Percentiles rank a stretch among this genome's conserved stretches.
phyloP scores from a whole-genome alignment of 2,329 filamentous ascomycete species.

The Beauveria sp. region DNA sequence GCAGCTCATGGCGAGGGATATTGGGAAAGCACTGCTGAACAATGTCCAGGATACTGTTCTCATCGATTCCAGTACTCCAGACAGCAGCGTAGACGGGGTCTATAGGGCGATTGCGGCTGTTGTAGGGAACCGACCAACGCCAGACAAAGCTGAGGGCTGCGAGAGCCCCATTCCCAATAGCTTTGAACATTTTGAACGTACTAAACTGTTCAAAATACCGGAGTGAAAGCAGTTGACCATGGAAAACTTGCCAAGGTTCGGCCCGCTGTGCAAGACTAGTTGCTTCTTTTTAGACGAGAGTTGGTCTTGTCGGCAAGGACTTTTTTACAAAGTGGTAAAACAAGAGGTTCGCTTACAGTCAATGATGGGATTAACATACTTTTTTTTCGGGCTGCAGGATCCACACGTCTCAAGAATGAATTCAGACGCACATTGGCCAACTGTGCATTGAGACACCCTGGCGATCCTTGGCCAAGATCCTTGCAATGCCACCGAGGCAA shows the following conservation, averaged over 20 bases:
- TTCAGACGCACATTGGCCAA: not conserved
- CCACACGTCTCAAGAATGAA: not conserved
- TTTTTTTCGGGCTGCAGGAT: not conserved
- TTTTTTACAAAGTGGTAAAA: not conserved
- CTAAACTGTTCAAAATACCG: not conserved
- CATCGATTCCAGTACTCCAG: conserved; percentile 9
- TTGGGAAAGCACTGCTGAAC: conserved; percentile 9
- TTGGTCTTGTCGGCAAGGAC: not conserved
- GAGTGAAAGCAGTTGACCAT: not conserved
- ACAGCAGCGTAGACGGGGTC: conserved; percentile 13
- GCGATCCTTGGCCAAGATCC: not conserved
- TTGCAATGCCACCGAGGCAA: not conserved
- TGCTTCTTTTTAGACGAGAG: not conserved
- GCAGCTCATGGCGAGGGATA: conserved; percentile 8
- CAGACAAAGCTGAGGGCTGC: conserved; percentile 11
- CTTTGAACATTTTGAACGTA: not conserved
- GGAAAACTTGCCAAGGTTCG: not conserved
- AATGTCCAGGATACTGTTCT: not conserved
- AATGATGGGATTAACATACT: not conserved
- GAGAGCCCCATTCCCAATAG: not conserved
- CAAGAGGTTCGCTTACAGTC: not conserved
- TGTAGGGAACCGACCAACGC: conserved; percentile 17
- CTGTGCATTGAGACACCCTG: conserved; percentile 4
- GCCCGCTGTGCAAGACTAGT: not conserved
- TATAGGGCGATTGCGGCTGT: conserved; percentile 14